A percentile compares a stretch with the other conserved stretches of the same genome.
These are phyloP conservation scores for Secale cereale DNA, from an alignment of 176 grass and related monocot genomes.

Conservation along the genomic window DNA sequence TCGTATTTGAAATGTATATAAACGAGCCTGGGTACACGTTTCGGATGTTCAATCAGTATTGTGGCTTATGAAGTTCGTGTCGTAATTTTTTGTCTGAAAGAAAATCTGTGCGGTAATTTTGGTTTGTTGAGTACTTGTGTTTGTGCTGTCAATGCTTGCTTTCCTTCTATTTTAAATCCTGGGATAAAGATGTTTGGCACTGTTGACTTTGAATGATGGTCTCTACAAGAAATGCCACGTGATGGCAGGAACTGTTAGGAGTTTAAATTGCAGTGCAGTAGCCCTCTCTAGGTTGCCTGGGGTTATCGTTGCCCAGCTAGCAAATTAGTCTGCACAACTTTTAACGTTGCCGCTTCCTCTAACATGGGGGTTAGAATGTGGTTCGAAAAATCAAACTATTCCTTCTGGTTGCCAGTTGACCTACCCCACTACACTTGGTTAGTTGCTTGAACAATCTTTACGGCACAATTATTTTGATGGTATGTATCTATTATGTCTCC, in stretches of 20 bases:
- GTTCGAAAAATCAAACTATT: slow-evolving; percentile 1
- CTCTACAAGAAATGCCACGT: neutral
- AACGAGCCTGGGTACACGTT: neutral
- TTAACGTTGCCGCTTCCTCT: neutral
- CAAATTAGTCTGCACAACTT: neutral
- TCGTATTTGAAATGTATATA: neutral
- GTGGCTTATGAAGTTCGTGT: neutral
- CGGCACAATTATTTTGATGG: neutral
- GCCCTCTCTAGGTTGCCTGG: neutral
- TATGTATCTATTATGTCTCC: slow-evolving; percentile 5
- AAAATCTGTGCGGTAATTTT: neutral
- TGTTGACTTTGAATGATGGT: slow-evolving; percentile 4
- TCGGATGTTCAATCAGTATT: neutral
- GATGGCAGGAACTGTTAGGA: neutral
- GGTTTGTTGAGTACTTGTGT: neutral
- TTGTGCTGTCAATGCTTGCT: neutral
- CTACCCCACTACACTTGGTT: neutral
- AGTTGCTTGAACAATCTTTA: slow-evolving; percentile 2
- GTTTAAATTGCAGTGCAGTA: neutral
- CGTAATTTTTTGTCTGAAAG: neutral
- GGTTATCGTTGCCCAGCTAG: neutral
- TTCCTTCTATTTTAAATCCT: neutral
- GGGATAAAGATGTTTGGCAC: neutral
- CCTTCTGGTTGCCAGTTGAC: neutral
- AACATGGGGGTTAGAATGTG: neutral